phyloP scores from a whole-genome alignment of 306 rosid genomes.

The Psophocarpus tetragonolobus region DNA sequence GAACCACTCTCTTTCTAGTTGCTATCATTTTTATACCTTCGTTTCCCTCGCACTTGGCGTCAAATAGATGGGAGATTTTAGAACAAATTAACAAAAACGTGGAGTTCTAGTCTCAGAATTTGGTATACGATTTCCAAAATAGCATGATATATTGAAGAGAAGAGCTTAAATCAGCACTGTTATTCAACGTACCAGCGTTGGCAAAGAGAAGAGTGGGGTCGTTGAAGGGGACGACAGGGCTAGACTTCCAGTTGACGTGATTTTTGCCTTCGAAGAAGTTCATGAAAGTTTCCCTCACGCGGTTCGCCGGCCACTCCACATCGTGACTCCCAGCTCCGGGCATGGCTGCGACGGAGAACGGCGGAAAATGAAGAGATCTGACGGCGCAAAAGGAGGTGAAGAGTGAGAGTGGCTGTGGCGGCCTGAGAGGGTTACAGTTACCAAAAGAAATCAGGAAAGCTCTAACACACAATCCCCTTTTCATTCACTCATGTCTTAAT shows the following conservation, averaged over 20 bases:
- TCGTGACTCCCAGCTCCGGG: conserved; percentile 14
- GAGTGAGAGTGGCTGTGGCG: conserved; percentile 31
- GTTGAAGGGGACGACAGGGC: conserved; percentile 91
- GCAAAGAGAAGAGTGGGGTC: conserved; percentile 92
- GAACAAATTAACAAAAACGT: too few species aligned
- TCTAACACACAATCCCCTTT: conserved; percentile 8
- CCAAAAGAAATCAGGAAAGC: not conserved
- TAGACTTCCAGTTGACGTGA: conserved; percentile 65
- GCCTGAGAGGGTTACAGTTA: not conserved
- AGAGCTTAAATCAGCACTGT: not conserved
- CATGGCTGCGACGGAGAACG: conserved; percentile 37
- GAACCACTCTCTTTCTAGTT: not conserved
- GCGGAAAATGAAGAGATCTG: conserved; percentile 14
- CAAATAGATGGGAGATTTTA: too few species aligned
- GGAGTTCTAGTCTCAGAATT: too few species aligned
- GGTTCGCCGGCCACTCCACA: conserved; percentile 47
- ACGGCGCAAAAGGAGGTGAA: not conserved
- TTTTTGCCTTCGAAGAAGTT: conserved; percentile 58
- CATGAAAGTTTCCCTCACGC: conserved; percentile 46
- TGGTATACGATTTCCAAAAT: not conserved
- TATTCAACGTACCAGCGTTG: conserved; percentile 65
- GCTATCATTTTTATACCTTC: too few species aligned
- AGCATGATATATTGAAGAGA: not conserved
- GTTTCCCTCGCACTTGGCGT: too few species aligned
- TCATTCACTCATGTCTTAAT: conserved; percentile 31